Evolutionary conservation across 1,139 yeast genomes (phyloP), one percentile per base, ranked within the genome.

Genomic region (Lodderomyces margitis): DNA sequence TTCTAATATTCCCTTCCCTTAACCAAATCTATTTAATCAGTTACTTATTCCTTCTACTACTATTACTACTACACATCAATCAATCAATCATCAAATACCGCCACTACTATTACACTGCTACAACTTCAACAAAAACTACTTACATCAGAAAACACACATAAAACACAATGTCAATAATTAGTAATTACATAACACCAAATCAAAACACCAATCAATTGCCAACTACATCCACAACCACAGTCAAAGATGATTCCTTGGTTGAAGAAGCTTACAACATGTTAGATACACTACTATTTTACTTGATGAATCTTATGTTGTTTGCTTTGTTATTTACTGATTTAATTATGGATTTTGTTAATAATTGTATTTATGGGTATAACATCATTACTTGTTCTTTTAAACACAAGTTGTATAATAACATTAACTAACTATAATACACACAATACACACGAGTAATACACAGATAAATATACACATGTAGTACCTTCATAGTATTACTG

Each of bases 381-480:
- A 49, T 51, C 21, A 43, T 51, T 14, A 39, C 42, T 17, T 44
- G 47, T 35, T 45, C 53, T 16, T 41, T 45, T 23, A 49, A 43
- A 38, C 49, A 50, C 40, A 46, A 51, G 39, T 34, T 51, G 34
- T 51, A 51, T 38, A 51, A 51, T 36, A 51, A 51, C 40, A 51
- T 51, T 19, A 51, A 51, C 32, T 51, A 39, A 41, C n/a, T n/a
- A n/a, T n/a, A n/a, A n/a, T n/a, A n/a, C n/a, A n/a, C n/a, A n/a
- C n/a, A n/a, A n/a, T n/a, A n/a, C n/a, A n/a, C n/a, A n/a, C n/a
- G n/a, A n/a, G n/a, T n/a, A n/a, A n/a, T n/a, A n/a, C n/a, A n/a
- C n/a, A n/a, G n/a, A n/a, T n/a, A n/a, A n/a, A n/a, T n/a, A n/a
- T n/a, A n/a, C n/a, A n/a, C n/a, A n/a, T n/a, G n/a, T n/a, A n/a